Conservation (phyloP, 176 grass and related monocot species). For the Luzula sylvatica region DNA sequence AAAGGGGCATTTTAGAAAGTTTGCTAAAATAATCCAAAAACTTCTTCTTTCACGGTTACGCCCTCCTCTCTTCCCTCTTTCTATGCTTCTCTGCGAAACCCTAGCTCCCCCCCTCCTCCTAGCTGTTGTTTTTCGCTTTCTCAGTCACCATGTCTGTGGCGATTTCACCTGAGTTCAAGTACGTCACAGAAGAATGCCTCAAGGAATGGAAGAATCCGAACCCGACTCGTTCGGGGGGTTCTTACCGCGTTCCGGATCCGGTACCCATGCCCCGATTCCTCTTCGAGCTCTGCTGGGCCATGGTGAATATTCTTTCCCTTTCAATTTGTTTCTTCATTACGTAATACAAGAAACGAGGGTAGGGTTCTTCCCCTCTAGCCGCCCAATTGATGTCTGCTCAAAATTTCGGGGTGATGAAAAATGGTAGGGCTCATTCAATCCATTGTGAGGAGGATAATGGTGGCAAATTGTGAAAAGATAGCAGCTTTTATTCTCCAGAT, state of each 20-base stretch:
- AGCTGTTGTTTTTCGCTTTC: neutral
- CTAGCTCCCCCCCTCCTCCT: conserved; percentile 1
- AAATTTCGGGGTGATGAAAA: no score
- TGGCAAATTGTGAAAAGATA: no score
- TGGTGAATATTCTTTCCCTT: conserved; percentile 34
- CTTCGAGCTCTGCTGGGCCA: conserved; percentile 96
- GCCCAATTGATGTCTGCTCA: no score
- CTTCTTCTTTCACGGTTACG: conserved; percentile 16
- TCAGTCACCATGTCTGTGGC: conserved; percentile 27
- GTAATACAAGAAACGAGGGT: neutral
- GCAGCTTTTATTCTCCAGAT: no score
- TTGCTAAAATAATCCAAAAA: no score
- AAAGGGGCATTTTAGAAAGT: no score
- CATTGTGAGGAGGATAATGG: no score
- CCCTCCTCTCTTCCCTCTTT: conserved; percentile 2
- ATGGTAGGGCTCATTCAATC: no score
- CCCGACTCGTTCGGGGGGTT: conserved; percentile 20
- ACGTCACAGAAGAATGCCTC: conserved; percentile 74
- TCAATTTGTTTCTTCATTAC: neutral
- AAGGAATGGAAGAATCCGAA: conserved; percentile 78
- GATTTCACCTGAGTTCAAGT: conserved; percentile 53
- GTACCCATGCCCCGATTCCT: conserved; percentile 90
- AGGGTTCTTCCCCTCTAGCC: neutral
- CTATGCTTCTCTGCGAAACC: conserved; percentile 3
- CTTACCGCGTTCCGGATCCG: conserved; percentile 53